Conservation (phyloP, 305 asterid genomes). For the Solanum hybrid region DNA sequence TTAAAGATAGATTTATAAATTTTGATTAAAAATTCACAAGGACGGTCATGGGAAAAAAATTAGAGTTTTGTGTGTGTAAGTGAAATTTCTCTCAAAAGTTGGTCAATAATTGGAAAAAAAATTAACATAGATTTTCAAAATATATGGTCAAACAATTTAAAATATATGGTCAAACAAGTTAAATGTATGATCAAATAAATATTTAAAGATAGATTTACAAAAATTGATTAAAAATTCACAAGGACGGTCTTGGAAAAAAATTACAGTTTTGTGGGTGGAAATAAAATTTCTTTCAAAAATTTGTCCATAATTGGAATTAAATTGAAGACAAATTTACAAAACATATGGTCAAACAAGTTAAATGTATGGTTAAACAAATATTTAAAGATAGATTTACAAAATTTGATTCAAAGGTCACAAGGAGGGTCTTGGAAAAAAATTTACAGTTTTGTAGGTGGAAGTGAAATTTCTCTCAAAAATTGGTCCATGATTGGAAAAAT, state of each 20-base stretch:
- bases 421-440: neutral
- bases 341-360: neutral
- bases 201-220: neutral
- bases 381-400: neutral
- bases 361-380: neutral
- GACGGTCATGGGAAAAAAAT: neutral
- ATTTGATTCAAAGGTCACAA: neutral
- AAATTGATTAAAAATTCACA: neutral
- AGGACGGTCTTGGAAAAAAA: neutral
- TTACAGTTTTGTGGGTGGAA: too few species aligned
- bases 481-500: neutral
- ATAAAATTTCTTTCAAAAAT: too few species aligned
- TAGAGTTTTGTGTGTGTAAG: neutral
- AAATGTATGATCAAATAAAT: neutral
- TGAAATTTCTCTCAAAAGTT: neutral
- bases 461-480: neutral
- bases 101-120: neutral
- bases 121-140: neutral
- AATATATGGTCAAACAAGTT: neutral
- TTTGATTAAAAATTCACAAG: neutral
- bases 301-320: too few species aligned
- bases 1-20: too few species aligned
- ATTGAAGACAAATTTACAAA: rapidly evolving
- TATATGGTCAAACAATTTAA: neutral
- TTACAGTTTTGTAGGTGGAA: neutral